Conservation (phyloP, 345 rosid genomes). For the Eucalyptus decipiens region DNA sequence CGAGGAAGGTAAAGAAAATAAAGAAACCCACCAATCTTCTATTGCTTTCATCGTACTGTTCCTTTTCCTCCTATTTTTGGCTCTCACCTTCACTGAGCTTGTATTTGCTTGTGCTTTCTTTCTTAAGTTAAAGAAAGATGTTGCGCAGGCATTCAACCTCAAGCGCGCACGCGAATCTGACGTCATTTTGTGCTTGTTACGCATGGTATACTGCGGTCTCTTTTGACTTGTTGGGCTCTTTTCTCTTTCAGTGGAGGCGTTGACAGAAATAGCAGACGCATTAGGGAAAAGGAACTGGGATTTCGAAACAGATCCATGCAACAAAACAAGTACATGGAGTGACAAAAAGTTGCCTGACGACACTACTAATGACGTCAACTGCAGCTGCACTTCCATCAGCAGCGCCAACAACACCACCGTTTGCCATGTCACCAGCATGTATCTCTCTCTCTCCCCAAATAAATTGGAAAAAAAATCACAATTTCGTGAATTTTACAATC, state of each 20-base stretch:
- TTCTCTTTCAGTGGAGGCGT: not conserved
- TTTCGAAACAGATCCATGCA: rapidly evolving
- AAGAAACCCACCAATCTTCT: not conserved
- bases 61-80: not conserved
- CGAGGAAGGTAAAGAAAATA: not conserved
- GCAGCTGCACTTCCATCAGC: not conserved
- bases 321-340: rapidly evolving
- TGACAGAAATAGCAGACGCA: rapidly evolving
- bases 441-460: not conserved
- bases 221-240: not conserved
- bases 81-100: rapidly evolving
- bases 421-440: too few relatives aligned
- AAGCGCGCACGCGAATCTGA: not conserved
- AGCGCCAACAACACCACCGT: not conserved
- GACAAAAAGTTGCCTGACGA: rapidly evolving
- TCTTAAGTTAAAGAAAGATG: not conserved
- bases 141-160: not conserved
- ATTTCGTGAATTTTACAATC: not conserved
- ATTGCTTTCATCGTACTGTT: not conserved
- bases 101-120: not conserved
- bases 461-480: too few relatives aligned
- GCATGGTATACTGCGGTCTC: not conserved
- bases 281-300: not conserved
- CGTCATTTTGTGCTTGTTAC: not conserved
- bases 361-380: not conserved